Evolutionary conservation across 495 filamentous ascomycete genomes (phyloP), one percentile per base, ranked within the genome.

Genomic region (Hyaloscypha finlandica): DNA sequence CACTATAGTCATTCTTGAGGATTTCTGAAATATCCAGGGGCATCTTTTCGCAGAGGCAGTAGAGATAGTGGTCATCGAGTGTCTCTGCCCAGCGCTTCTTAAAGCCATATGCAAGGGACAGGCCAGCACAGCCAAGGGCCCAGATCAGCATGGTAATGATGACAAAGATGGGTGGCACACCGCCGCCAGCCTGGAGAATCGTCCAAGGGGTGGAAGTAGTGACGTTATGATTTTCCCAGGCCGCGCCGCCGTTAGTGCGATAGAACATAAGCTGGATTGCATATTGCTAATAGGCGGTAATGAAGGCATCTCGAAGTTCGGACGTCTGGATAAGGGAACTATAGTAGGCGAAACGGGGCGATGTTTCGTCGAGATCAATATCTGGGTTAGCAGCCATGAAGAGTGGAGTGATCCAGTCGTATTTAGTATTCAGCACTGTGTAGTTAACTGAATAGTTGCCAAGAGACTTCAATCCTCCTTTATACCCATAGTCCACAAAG

Each of bases 401-500:
- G 20, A 56, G 53, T 31, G 20, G 29, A 5, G 3, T 3, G 3
- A 56, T 25, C 20, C 20, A 56, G 29, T 31, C 19, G 6, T 56
- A 25, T 0, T 31, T 31, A 56, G 19, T 56, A 1, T n/a, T 56
- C 20, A 56, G 22, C 6, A 56, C 22, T 31, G 53, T 56, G 29
- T 56, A 56, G 53, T 56, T n/a, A 6, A 31, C 53, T 56, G 53
- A 31, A 31, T 56, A 31, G 29, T 29, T 56, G 53, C 53, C 20
- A 31, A 56, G 6, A 31, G 20, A n/a, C 29, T 4, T 8, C 29
- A 56, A 48, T 48, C 8, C 8, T 6, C 16, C 42, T 0, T 12
- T 1, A 16, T 16, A 6, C 42, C 42, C 42, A 19, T 4, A 48
- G 42, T 48, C 42, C 29, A 56, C 25, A 56, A 56, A 31, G 53